Conservation (phyloP, 208 protist species). For the Phytomonas francai region DNA sequence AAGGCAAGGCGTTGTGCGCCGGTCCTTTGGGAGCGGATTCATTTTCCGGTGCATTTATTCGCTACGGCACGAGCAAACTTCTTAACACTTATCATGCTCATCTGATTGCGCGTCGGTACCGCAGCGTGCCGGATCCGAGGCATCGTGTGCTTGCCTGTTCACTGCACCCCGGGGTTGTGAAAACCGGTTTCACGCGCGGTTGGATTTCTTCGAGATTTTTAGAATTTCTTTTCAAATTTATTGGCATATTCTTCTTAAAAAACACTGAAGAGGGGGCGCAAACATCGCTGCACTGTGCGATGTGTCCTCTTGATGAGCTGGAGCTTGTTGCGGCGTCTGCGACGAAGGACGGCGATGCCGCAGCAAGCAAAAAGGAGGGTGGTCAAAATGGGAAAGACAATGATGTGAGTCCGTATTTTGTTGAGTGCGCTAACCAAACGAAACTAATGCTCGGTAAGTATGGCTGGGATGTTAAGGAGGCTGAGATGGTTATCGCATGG, state of each 20-base stretch:
- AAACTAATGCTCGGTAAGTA: slow-evolving; percentile 45
- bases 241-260: slow-evolving; percentile 53
- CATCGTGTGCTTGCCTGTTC: slow-evolving; percentile 57
- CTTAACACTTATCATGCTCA: slow-evolving; percentile 81
- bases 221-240: slow-evolving; percentile 15
- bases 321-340: slow-evolving; percentile 33
- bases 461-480: slow-evolving; percentile 75
- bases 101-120: slow-evolving; percentile 59
- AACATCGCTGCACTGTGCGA: slow-evolving; percentile 80
- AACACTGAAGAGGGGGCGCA: slow-evolving; percentile 68
- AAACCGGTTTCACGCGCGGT: slow-evolving; percentile 58
- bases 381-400: not conserved
- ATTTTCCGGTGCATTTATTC: slow-evolving; percentile 36
- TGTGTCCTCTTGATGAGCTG: slow-evolving; percentile 71
- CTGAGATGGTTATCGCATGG: slow-evolving; percentile 57
- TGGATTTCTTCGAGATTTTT: slow-evolving; percentile 24
- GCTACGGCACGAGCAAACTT: slow-evolving; percentile 83
- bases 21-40: slow-evolving; percentile 26
- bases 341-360: slow-evolving; percentile 5
- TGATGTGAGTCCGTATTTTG: slow-evolving; percentile 75
- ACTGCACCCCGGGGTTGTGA: slow-evolving; percentile 76
- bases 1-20: slow-evolving; percentile 20
- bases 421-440: slow-evolving; percentile 74
- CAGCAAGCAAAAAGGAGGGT: not conserved
- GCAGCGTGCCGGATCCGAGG: not conserved